Conservation (phyloP, 1,284 basidiomycete species). For the Thecaphora thlaspeos region DNA sequence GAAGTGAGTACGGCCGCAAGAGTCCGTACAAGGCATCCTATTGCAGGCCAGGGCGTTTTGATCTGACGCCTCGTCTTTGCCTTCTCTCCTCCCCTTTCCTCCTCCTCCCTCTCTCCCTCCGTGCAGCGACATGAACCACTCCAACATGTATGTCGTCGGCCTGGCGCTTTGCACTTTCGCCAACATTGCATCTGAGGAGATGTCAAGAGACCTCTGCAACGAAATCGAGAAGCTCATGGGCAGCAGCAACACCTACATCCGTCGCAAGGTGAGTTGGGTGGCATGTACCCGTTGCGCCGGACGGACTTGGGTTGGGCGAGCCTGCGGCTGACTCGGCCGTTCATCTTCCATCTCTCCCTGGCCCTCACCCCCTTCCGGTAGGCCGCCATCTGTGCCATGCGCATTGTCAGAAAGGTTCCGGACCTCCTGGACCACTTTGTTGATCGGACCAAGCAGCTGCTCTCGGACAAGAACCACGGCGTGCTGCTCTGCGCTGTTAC, state of each 20-base stretch:
- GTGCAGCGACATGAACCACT: constrained; percentile 96
- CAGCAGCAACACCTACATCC: constrained; percentile 96
- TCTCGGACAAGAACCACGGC: constrained; percentile 95
- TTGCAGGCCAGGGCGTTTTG: too few species aligned
- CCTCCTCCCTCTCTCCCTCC: constrained; percentile 1
- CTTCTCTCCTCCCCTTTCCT: background rate
- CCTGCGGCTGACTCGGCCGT: too few species aligned
- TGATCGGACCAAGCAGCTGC: constrained; percentile 79
- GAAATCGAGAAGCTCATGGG: constrained; percentile 97
- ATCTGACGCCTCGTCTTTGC: too few species aligned
- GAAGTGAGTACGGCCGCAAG: constrained; percentile 69
- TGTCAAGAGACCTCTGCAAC: constrained; percentile 56
- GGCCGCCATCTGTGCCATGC: constrained; percentile 94
- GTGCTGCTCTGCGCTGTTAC: constrained; percentile 91
- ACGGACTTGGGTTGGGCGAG: too few species aligned
- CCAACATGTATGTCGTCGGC: constrained; percentile 98
- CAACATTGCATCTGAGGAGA: constrained; percentile 87
- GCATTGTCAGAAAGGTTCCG: constrained; percentile 93
- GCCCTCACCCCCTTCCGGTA: constrained; percentile 55
- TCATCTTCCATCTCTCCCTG: constrained; percentile 1
- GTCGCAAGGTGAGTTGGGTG: constrained; percentile 87
- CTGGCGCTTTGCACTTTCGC: constrained; percentile 97
- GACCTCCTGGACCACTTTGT: constrained; percentile 94
- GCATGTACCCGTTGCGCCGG: too few species aligned
- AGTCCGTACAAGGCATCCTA: background rate